Evolutionary conservation across 352 stramenopile genomes (phyloP), one percentile per base, ranked within the genome.

Genomic region (Globisporangium irregulare): DNA sequence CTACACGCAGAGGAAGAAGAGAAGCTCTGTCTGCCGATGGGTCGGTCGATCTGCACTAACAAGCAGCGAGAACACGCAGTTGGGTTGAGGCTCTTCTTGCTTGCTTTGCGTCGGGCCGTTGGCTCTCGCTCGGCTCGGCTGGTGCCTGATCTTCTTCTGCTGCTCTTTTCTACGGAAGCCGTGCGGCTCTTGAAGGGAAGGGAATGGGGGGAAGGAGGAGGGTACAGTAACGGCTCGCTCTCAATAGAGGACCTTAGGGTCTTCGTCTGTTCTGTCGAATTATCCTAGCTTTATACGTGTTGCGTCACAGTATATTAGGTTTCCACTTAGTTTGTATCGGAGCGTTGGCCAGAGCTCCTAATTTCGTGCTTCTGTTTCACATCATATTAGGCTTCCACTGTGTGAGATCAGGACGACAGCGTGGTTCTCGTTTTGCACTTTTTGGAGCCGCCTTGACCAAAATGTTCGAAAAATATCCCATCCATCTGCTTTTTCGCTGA

Each of bases 211-310:
- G 48, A 55, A 29, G 22, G n/a, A 29, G 18, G 18, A 48, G 41
- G 41, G 43, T 51, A 51, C 15, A 51, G 43, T 51, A 51, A 22
- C 43, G 43, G 43, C 43, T 22, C 18, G 43, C 43, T 51, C 20
- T n/a, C 43, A 51, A 51, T 51, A 56, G 50, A 56, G 20, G n/a
- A 32, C 22, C 3, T 3, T 5, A 1, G 20, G 46, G 15, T 9
- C 51, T 27, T 27, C 51, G 9, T 32, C 25, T 7, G 22, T 55
- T 64, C 38, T 43, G 8, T 62, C 57, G 34, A 62, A 62, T 51
- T 34, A 29, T 62, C 22, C 34, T 62, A 29, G 14, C 18, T 20
- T 54, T 10, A 10, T 48, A 32, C 29, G 20, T 12, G 41, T 66
- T 14, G 8, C 3, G n/a, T 1, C 43, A 10, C 18, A 22, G 1